These are phyloP conservation scores for Euphorbia pulcherrima DNA, from an alignment of 345 rosid species.

Conservation along the genomic window DNA sequence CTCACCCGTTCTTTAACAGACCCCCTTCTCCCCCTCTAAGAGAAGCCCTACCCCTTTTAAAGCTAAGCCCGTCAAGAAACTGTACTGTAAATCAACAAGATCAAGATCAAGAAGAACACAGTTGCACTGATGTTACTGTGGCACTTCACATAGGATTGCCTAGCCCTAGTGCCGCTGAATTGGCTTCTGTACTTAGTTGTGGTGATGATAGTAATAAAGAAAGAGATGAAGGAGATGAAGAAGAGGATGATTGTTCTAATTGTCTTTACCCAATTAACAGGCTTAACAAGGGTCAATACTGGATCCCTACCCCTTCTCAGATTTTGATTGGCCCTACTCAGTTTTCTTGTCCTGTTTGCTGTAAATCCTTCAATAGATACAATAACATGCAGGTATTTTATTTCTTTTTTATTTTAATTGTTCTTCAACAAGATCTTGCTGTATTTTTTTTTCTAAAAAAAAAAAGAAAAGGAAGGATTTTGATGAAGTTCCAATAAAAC, in stretches of 20 bases:
- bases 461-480: neutral
- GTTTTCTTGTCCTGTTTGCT: constrained; percentile 97
- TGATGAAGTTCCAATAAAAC: constrained; percentile 24
- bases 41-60: constrained; percentile 78
- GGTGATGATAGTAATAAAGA: constrained; percentile 41
- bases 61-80: constrained; percentile 56
- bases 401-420: neutral
- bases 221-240: constrained; percentile 41
- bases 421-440: constrained; percentile 5
- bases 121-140: constrained; percentile 56
- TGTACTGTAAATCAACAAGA: constrained; percentile 24
- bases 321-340: constrained; percentile 97
- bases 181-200: constrained; percentile 60
- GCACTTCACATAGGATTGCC: constrained; percentile 95
- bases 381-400: constrained; percentile 88
- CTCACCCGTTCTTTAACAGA: constrained; percentile 26
- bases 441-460: neutral
- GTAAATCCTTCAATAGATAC: constrained; percentile 92
- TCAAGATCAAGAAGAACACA: constrained; percentile 26
- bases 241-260: constrained; percentile 31
- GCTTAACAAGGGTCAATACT: constrained; percentile 88
- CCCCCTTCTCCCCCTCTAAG: constrained; percentile 85
- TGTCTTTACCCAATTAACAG: constrained; percentile 53
- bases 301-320: constrained; percentile 99
- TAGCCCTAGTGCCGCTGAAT: constrained; percentile 75